Conservation (phyloP, 208 protist species). For the Crithidia fasciculata region DNA sequence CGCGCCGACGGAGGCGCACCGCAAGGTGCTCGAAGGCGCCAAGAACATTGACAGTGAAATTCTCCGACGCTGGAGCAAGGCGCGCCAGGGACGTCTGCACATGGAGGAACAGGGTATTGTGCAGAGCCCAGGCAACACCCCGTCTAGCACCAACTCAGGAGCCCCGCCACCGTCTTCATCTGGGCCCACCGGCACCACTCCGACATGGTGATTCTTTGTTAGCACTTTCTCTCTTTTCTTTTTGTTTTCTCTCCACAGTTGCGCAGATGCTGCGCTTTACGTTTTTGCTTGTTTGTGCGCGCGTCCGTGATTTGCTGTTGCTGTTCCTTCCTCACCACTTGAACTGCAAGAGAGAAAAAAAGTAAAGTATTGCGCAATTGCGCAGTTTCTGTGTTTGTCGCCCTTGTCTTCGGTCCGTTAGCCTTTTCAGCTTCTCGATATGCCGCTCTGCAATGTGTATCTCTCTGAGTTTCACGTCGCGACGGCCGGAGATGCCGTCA, state of each 20-base stretch:
- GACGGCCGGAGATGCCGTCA: too few relatives aligned
- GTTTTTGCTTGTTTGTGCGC: not conserved
- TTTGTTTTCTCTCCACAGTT: not conserved
- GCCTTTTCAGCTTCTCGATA: too few relatives aligned
- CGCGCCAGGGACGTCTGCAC: constrained; percentile 30
- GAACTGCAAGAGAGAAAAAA: too few relatives aligned
- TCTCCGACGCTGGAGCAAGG: constrained; percentile 54
- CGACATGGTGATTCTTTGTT: constrained; percentile 46
- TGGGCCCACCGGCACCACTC: constrained; percentile 47
- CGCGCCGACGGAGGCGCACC: constrained; percentile 49
- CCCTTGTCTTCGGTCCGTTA: too few relatives aligned
- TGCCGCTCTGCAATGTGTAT: too few relatives aligned
- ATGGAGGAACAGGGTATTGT: constrained; percentile 59
- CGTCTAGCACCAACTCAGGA: constrained; percentile 10
- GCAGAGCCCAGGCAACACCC: constrained; percentile 3
- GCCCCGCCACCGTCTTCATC: constrained; percentile 20
- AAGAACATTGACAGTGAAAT: constrained; percentile 54
- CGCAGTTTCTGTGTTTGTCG: too few relatives aligned
- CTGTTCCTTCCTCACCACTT: too few relatives aligned
- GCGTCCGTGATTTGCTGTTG: too few relatives aligned
- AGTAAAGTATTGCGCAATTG: too few relatives aligned
- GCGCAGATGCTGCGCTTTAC: not conserved
- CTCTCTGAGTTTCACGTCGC: too few relatives aligned
- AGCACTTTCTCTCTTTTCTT: not conserved
- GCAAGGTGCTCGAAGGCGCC: constrained; percentile 53